These are phyloP conservation scores for Coprinopsis sp. DNA, from an alignment of 768 basidiomycete genomes.

Conservation along the genomic window DNA sequence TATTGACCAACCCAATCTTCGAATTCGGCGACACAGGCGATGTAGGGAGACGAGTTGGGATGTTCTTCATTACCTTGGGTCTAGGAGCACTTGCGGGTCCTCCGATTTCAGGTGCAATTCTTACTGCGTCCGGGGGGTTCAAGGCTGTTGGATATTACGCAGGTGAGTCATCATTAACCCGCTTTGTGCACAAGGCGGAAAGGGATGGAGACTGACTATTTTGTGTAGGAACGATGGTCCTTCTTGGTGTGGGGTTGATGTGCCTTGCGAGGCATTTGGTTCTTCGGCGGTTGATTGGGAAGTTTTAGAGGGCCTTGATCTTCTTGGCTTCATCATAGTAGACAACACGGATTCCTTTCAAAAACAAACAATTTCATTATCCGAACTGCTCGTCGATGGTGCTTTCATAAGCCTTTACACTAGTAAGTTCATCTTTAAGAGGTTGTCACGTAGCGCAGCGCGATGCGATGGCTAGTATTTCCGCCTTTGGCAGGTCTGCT, in stretches of 20 bases:
- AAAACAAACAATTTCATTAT: too few species aligned
- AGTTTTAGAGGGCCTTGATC: background rate
- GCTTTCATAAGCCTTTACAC: too few species aligned
- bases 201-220: background rate
- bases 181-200: background rate
- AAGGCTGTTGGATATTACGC: constrained; percentile 52
- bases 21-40: constrained; percentile 56
- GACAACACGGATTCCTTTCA: too few species aligned
- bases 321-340: too few species aligned
- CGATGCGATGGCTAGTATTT: too few species aligned
- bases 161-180: constrained; percentile 28
- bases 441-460: too few species aligned
- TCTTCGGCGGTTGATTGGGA: background rate
- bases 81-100: constrained; percentile 65
- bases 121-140: constrained; percentile 47
- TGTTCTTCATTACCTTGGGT: constrained; percentile 57
- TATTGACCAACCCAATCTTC: constrained; percentile 54
- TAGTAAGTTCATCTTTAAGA: too few species aligned
- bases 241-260: constrained; percentile 25
- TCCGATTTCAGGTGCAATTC: constrained; percentile 71
- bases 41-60: constrained; percentile 60
- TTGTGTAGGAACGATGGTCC: constrained; percentile 18
- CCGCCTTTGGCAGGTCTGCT: too few species aligned
- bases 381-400: too few species aligned
- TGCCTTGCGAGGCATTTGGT: constrained; percentile 19